phyloP scores from a whole-genome alignment of 305 asterid genomes.

The Coffea humblotiana region DNA sequence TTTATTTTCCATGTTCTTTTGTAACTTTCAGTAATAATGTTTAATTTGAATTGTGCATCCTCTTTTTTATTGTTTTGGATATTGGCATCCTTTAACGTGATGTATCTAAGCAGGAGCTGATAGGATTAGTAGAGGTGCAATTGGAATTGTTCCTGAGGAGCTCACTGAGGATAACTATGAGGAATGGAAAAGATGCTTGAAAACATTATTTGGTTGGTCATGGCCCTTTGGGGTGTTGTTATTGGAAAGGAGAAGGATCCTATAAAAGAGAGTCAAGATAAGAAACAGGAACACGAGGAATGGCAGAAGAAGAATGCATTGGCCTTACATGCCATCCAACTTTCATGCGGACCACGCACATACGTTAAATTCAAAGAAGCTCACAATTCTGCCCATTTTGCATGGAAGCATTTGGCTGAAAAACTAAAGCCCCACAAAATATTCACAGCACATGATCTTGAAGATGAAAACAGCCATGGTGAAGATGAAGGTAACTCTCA shows the following conservation, averaged over 20 bases:
- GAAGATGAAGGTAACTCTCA: not conserved
- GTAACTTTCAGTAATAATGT: no score
- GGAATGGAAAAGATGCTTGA: constrained; percentile 41
- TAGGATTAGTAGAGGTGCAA: constrained; percentile 6
- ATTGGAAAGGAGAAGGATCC: constrained; percentile 36
- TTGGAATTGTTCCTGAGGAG: constrained; percentile 32
- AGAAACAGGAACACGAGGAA: constrained; percentile 22
- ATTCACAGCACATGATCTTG: not conserved
- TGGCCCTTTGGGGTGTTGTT: constrained; percentile 43
- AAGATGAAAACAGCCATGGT: not conserved
- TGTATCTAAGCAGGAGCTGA: not conserved
- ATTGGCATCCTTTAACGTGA: not conserved
- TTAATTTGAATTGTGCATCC: no score
- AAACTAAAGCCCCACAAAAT: constrained; percentile 10
- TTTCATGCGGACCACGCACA: constrained; percentile 30
- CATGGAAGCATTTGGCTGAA: constrained; percentile 38
- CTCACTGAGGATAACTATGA: constrained; percentile 39
- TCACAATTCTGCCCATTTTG: constrained; percentile 23
- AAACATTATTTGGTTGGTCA: constrained; percentile 35
- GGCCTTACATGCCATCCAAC: constrained; percentile 38
- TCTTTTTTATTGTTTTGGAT: no score
- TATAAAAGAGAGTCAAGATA: not conserved
- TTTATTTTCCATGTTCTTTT: no score
- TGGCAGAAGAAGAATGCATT: constrained; percentile 41
- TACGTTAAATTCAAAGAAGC: constrained; percentile 30